Evolutionary conservation across 2,329 filamentous ascomycete genomes (phyloP), one percentile per base, ranked within the genome.

Genomic region (Grosmannia huntii): DNA sequence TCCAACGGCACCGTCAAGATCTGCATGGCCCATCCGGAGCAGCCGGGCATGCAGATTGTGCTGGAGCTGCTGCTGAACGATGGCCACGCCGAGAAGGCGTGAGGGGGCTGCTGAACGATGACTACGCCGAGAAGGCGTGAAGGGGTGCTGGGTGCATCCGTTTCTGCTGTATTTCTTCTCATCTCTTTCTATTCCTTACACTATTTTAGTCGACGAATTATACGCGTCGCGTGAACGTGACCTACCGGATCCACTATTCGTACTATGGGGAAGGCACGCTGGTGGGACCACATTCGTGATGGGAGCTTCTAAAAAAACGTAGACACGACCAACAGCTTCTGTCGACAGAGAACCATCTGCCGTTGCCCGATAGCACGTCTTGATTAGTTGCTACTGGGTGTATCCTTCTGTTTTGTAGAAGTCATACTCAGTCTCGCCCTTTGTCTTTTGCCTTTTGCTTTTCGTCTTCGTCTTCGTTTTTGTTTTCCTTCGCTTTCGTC

Each of bases 51-150:
- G 67, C 91, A 96, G 75, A 84, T 99, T 63, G 85, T 99, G 62
- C 76, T 97, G 62, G 94, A 99, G 74, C 79, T 99, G 79, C 74
- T 96, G 63, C 80, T 97, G 65, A 97, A 97, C 70, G 89, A 95
- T 67, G 91, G 89, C 6, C 87, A 92, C 63, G 70, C 71, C 57
- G 79, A 83, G 69, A 75, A 75, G 65, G n/a, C 4, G 28, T 28
- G 10, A 50, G 55, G 28, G 11, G 28, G 31, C n/a, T n/a, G n/a
- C n/a, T n/a, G n/a, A n/a, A n/a, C n/a, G n/a, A n/a, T n/a, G n/a
- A n/a, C n/a, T n/a, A n/a, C n/a, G n/a, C n/a, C n/a, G n/a, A n/a
- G n/a, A n/a, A n/a, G n/a, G n/a, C n/a, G n/a, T n/a, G n/a, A n/a
- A n/a, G n/a, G n/a, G n/a, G n/a, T n/a, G n/a, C n/a, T n/a, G n/a